These are phyloP conservation scores for Euclidium syriacum DNA, from an alignment of 345 rosid genomes.

Conservation along the genomic window DNA sequence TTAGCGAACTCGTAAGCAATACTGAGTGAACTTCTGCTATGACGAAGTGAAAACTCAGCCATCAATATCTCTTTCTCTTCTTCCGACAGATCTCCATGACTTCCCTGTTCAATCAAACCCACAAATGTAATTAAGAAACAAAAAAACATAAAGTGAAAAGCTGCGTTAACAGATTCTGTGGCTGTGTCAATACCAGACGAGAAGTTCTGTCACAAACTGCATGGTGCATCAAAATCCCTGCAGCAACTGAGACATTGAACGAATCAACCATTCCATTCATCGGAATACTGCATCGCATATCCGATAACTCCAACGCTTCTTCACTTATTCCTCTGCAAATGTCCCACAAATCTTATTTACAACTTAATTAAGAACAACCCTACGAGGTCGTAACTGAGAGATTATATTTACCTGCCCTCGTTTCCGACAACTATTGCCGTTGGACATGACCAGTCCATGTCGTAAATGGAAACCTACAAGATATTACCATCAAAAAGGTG, in stretches of 20 bases:
- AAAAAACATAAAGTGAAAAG: background rate
- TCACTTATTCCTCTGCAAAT: constrained; percentile 77
- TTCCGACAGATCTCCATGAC: constrained; percentile 71
- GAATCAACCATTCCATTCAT: constrained; percentile 99
- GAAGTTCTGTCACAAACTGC: constrained; percentile 76
- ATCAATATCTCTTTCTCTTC: constrained; percentile 65
- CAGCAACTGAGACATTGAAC: constrained; percentile 94
- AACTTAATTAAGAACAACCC: background rate
- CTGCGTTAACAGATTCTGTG: background rate
- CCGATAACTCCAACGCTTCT: constrained; percentile 70
- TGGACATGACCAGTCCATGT: constrained; percentile 93
- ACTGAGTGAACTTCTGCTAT: constrained; percentile 59
- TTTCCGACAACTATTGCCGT: constrained; percentile 97
- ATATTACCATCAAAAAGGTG: background rate
- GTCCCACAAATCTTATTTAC: background rate
- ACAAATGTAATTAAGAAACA: background rate
- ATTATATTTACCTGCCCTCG: constrained; percentile 54
- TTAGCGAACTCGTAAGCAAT: constrained; percentile 66
- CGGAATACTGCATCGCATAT: constrained; percentile 80
- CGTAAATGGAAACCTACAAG: constrained; percentile 71
- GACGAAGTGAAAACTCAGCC: constrained; percentile 89
- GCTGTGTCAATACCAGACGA: constrained; percentile 51
- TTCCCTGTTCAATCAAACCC: constrained; percentile 45
- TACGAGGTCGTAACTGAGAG: background rate
- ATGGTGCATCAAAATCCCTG: constrained; percentile 91